Evolutionary conservation across 2,329 filamentous ascomycete genomes (phyloP).

Genomic region (Colletotrichum spinosum): DNA sequence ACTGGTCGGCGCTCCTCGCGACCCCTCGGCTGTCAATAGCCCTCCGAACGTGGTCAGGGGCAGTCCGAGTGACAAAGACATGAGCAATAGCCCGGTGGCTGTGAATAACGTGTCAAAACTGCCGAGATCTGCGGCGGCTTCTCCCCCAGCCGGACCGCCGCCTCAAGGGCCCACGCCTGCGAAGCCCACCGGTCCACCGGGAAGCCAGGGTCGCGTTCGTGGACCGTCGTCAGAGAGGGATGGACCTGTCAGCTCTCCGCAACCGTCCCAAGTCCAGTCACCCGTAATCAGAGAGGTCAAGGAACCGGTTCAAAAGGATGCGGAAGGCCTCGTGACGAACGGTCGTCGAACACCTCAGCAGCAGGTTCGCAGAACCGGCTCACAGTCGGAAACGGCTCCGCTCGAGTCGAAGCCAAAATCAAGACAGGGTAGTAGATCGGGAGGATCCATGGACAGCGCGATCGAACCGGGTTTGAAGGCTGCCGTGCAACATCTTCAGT

Average conservation of each 20-base stretch:
- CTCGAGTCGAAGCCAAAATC: conserved; percentile 49
- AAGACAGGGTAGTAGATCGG: conserved; percentile 62
- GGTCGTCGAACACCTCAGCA: conserved; percentile 75
- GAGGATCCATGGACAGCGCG: conserved; percentile 76
- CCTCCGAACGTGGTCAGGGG: conserved; percentile 55
- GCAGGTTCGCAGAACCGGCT: conserved; percentile 53
- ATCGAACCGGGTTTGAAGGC: conserved; percentile 66
- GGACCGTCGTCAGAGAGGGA: conserved; percentile 63
- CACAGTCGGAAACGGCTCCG: conserved; percentile 50
- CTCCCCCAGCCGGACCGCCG: conserved; percentile 57
- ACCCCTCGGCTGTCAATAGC: conserved; percentile 48
- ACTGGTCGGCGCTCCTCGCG: conserved; percentile 52
- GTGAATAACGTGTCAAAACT: conserved; percentile 51
- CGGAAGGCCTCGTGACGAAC: conserved; percentile 65
- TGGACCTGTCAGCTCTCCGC: conserved; percentile 50
- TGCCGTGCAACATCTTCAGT: conserved; percentile 37
- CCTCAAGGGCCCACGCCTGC: conserved; percentile 65
- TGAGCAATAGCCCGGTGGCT: conserved; percentile 45
- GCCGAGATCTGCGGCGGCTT: conserved; percentile 52
- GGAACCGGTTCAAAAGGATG: conserved; percentile 46
- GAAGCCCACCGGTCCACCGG: conserved; percentile 57
- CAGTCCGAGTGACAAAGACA: conserved; percentile 53
- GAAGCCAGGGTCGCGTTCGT: conserved; percentile 56
- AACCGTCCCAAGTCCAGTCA: conserved; percentile 50
- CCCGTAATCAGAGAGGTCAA: conserved; percentile 55